Conservation (phyloP, 495 filamentous ascomycete species). For the Corynascus novoguineensis region DNA sequence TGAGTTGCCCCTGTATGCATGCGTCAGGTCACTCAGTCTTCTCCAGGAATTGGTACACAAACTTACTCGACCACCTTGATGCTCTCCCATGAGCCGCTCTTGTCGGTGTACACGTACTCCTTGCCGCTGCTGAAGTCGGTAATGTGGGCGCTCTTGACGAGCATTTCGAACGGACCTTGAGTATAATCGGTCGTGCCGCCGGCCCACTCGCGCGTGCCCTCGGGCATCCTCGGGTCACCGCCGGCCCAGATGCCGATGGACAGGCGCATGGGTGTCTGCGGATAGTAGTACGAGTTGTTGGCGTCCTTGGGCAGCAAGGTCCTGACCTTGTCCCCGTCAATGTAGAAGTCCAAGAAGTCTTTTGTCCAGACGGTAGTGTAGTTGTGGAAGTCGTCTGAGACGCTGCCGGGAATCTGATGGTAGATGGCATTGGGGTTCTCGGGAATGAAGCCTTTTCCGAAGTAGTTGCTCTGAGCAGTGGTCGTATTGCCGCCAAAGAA, state of each 20-base stretch:
- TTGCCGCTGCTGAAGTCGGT: conserved; percentile 64
- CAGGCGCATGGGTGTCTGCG: conserved; percentile 82
- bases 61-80: conserved; percentile 63
- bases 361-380: conserved; percentile 83
- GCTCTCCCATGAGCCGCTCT: conserved; percentile 60
- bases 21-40: conserved; percentile 7
- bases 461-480: conserved; percentile 74
- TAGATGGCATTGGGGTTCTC: conserved; percentile 52
- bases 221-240: conserved; percentile 59
- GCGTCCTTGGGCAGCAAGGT: conserved; percentile 60
- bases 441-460: conserved; percentile 64
- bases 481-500: conserved; percentile 63
- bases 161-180: conserved; percentile 69
- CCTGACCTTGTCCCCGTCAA: conserved; percentile 64
- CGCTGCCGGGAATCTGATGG: conserved; percentile 40
- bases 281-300: conserved; percentile 60
- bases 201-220: conserved; percentile 63
- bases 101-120: conserved; percentile 64
- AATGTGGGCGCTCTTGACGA: conserved; percentile 58
- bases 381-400: conserved; percentile 58
- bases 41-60: neutral
- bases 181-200: conserved; percentile 70
- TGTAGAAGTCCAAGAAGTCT: conserved; percentile 62
- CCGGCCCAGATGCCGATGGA: conserved; percentile 84
- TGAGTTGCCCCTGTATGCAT: conserved; percentile 54